Evolutionary conservation across 208 protist genomes (phyloP).

Genomic region (Leishmania martiniquensis): DNA sequence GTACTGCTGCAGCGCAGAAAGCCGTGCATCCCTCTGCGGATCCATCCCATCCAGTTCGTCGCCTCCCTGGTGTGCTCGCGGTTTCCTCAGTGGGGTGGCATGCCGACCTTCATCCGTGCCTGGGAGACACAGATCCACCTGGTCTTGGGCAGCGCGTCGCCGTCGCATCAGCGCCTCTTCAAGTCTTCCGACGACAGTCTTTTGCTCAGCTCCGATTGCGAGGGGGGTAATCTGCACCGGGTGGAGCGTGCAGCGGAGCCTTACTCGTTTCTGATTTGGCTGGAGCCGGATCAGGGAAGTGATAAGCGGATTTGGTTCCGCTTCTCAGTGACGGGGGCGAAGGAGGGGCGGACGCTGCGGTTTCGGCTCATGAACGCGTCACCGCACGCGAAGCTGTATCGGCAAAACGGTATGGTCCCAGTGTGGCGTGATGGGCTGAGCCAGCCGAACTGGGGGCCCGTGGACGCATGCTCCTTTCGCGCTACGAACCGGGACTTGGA

Average conservation of each 20-base stretch:
- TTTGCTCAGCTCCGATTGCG: conserved; percentile 70
- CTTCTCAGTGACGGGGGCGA: conserved; percentile 66
- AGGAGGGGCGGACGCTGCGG: conserved; percentile 45
- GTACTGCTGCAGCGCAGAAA: conserved; percentile 29
- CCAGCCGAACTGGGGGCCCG: conserved; percentile 59
- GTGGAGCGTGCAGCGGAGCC: conserved; percentile 62
- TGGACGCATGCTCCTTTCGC: conserved; percentile 77
- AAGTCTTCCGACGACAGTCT: conserved; percentile 47
- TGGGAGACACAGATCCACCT: conserved; percentile 83
- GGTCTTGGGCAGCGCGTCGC: conserved; percentile 60
- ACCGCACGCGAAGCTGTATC: conserved; percentile 81
- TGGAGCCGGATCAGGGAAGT: conserved; percentile 70
- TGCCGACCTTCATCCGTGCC: conserved; percentile 45
- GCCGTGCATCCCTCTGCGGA: conserved; percentile 45
- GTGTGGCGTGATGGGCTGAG: conserved; percentile 71
- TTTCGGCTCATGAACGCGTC: conserved; percentile 79
- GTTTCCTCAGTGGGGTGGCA: conserved; percentile 60
- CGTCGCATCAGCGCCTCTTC: conserved; percentile 75
- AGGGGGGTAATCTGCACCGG: conserved; percentile 80
- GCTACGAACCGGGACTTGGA: conserved; percentile 54
- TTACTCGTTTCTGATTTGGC: conserved; percentile 67
- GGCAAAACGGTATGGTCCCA: conserved; percentile 76
- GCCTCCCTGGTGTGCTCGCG: conserved; percentile 43
- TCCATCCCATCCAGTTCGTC: conserved; percentile 65
- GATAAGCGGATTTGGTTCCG: conserved; percentile 91